Conservation (phyloP, 129 eudicot species). For the Daucus carota region DNA sequence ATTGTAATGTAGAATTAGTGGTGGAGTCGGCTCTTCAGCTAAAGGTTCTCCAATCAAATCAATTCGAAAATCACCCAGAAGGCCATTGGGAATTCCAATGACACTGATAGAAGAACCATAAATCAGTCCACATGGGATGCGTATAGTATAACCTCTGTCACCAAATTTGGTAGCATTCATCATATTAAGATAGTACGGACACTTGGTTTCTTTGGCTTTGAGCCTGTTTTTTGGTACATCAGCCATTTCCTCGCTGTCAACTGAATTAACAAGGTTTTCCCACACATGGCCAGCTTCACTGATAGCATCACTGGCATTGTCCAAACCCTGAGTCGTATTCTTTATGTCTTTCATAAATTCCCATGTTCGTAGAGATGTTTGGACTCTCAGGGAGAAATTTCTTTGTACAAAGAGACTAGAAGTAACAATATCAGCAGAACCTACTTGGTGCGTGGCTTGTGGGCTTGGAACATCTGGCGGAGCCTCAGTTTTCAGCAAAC, state of each 20-base stretch:
- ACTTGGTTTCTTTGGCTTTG: constrained; percentile 10
- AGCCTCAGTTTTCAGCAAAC: neutral
- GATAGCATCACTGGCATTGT: constrained; percentile 17
- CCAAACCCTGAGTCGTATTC: constrained; percentile 4
- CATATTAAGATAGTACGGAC: constrained; percentile 11
- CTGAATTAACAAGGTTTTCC: constrained; percentile 9
- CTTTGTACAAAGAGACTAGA: constrained; percentile 12
- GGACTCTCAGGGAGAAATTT: constrained; percentile 6
- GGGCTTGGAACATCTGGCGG: constrained; percentile 4
- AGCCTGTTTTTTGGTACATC: neutral
- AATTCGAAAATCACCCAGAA: constrained; percentile 18
- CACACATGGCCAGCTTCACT: constrained; percentile 22
- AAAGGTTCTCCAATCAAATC: constrained; percentile 16
- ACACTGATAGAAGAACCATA: constrained; percentile 23
- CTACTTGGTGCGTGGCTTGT: neutral
- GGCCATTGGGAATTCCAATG: constrained; percentile 25
- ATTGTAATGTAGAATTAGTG: constrained; percentile 23
- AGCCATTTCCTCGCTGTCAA: constrained; percentile 3
- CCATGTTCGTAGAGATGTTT: constrained; percentile 16
- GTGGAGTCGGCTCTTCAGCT: constrained; percentile 12
- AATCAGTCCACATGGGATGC: constrained; percentile 23
- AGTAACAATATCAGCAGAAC: constrained; percentile 9
- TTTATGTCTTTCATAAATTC: constrained; percentile 6
- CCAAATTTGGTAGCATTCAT: constrained; percentile 12
- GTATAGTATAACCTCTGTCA: constrained; percentile 1